Conservation (phyloP, 2,329 filamentous ascomycete species). For the Penicillium sp. region DNA sequence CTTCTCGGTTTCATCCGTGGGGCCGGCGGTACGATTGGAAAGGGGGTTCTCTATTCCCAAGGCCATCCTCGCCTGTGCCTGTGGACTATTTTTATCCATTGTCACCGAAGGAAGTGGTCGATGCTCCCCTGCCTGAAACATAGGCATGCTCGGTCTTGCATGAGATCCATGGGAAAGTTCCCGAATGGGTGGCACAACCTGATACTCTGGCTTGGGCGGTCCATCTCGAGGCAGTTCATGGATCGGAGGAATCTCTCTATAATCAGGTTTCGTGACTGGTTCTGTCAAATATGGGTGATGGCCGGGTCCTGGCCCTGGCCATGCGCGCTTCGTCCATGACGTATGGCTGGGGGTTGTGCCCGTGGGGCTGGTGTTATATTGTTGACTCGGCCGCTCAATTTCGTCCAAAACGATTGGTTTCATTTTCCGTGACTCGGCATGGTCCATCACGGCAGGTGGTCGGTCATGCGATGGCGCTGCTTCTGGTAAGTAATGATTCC, state of each 20-base stretch:
- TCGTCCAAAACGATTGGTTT: slow-evolving; percentile 49
- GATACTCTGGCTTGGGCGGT: slow-evolving; percentile 40
- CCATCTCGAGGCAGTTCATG: slow-evolving; percentile 41
- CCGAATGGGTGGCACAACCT: slow-evolving; percentile 41
- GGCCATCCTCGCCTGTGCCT: slow-evolving; percentile 45
- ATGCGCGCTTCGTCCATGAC: slow-evolving; percentile 39
- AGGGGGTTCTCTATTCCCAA: slow-evolving; percentile 43
- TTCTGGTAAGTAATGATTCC: slow-evolving; percentile 39
- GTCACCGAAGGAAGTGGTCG: slow-evolving; percentile 33
- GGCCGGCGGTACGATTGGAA: slow-evolving; percentile 34
- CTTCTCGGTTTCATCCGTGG: slow-evolving; percentile 65
- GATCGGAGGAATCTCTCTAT: slow-evolving; percentile 40
- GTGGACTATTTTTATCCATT: slow-evolving; percentile 41
- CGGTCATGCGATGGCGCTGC: slow-evolving; percentile 40
- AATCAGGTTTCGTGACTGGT: slow-evolving; percentile 39
- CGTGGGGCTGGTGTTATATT: slow-evolving; percentile 43
- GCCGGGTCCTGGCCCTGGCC: slow-evolving; percentile 36
- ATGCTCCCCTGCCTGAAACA: slow-evolving; percentile 40
- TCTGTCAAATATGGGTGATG: slow-evolving; percentile 40
- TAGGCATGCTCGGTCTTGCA: slow-evolving; percentile 35
- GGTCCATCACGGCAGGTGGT: slow-evolving; percentile 31
- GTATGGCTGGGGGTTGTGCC: slow-evolving; percentile 31
- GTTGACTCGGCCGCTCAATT: slow-evolving; percentile 36
- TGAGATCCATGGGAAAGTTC: slow-evolving; percentile 39
- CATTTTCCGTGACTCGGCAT: slow-evolving; percentile 46